Conservation (phyloP, 495 filamentous ascomycete genomes). For the Penicillium desertorum region DNA sequence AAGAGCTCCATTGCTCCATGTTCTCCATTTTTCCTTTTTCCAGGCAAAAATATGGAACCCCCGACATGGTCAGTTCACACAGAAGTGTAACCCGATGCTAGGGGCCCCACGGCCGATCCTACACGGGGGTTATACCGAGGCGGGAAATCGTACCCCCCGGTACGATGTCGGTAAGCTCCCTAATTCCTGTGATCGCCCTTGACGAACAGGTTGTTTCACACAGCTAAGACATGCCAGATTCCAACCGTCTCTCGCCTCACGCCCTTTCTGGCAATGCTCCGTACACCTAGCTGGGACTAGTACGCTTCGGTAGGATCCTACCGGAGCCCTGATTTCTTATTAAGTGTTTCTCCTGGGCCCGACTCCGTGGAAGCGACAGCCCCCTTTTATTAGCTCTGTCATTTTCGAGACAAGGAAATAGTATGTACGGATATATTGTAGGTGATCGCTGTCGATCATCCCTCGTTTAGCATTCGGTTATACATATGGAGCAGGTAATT, state of each 20-base stretch:
- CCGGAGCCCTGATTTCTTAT: slow-evolving; percentile 3
- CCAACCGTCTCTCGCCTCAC: background rate
- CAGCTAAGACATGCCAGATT: slow-evolving; percentile 5
- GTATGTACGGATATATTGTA: background rate
- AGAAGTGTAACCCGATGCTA: background rate
- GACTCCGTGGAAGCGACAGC: slow-evolving; percentile 4
- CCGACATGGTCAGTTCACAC: slow-evolving; percentile 3
- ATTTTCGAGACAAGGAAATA: background rate
- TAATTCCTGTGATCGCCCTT: slow-evolving; percentile 12
- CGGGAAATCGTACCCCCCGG: slow-evolving; percentile 12
- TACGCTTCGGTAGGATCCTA: background rate
- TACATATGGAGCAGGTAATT: slow-evolving; percentile 7
- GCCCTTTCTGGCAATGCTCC: background rate
- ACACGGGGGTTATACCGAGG: slow-evolving; percentile 25
- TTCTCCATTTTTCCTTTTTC: background rate
- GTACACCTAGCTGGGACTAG: background rate
- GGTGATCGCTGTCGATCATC: slow-evolving; percentile 13
- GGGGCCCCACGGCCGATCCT: slow-evolving; percentile 16
- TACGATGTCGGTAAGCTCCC: slow-evolving; percentile 19
- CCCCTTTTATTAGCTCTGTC: slow-evolving; percentile 1
- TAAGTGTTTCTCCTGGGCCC: background rate
- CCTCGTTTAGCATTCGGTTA: slow-evolving; percentile 6
- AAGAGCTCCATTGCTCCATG: background rate
- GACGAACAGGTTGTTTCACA: slow-evolving; percentile 35
- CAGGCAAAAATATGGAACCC: slow-evolving; percentile 1